Base-by-base conservation (phyloP, 1,139 yeast genomes). In the Arxiozyma slooffiae region DNA sequence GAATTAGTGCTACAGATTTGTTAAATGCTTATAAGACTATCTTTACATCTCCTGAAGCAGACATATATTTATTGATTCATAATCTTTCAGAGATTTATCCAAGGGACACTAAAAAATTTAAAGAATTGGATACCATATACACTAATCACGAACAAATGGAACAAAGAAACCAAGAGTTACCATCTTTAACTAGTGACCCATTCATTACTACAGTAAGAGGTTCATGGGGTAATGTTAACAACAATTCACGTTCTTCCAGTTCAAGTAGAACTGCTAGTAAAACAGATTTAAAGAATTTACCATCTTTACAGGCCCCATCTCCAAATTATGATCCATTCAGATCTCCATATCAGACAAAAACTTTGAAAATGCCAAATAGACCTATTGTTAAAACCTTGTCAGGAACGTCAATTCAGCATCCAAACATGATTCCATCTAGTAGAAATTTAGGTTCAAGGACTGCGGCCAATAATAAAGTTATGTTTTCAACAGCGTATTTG, bases 21-120 rank as follows among this genome's bases (percentile, higher is more conserved):
- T 62, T 78, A 16, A 59, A 63, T 1, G 68, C 72, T n/a, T 86
- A 83, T 63, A 68, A 72, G 48, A 64, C 69, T 2, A 61, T 89
- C 20, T 87, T 88, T 60, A 60, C 56, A 14, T 54, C 64, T 17
- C 56, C 60, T 1, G 67, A 68, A 38, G 75, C 75, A 20, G 87
- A 84, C 50, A 67, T 80, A 20, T 71, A 73, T 47, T 64, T 82
- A 18, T 67, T 84, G 46, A 56, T 82, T 9, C 75, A 73, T 51
- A 89, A 82, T 56, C 70, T 81, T 51, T 68, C 81, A 2, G 82
- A 80, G 54, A 66, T 82, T 16, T 79, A 75, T 58, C 74, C 81
- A 0, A 61, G 65, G 44, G 62, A 62, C 44, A 65, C 78, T 0
- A 51, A 58, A 0, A 68, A 71, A 49, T 60, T 64, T 43, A 63